phyloP scores from a whole-genome alignment of 495 filamentous ascomycete species.

The Friedmanniomyces simplex region DNA sequence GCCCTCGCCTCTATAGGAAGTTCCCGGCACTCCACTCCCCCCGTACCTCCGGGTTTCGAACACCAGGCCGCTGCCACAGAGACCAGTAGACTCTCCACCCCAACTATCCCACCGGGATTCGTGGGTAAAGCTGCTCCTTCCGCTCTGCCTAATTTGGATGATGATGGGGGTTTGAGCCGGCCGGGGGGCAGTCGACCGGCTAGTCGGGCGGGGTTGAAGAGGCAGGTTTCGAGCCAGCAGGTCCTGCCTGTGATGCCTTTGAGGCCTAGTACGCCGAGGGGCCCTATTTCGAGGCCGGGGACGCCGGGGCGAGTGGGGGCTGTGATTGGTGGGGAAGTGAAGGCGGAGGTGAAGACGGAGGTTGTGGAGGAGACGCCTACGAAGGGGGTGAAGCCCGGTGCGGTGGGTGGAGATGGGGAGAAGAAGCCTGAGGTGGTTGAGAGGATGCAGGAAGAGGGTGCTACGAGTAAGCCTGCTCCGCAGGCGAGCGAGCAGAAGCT shows the following conservation, averaged over 20 bases:
- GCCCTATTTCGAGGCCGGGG: neutral
- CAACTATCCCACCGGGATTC: conserved; percentile 11
- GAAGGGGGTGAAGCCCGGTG: neutral
- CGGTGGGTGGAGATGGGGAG: neutral
- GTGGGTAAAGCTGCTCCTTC: neutral
- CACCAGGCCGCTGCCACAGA: neutral
- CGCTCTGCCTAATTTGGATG: conserved; percentile 12
- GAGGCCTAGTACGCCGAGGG: conserved; percentile 7
- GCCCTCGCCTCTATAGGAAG: neutral
- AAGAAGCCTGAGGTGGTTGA: neutral
- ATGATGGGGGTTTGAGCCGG: neutral
- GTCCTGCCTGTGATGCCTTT: conserved; percentile 12
- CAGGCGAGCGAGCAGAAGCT: neutral
- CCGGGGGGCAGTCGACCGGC: conserved; percentile 2
- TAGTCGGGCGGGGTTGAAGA: conserved; percentile 9
- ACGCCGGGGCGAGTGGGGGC: neutral
- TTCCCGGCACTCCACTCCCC: conserved; percentile 14
- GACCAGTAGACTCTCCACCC: conserved; percentile 7
- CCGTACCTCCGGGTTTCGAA: conserved; percentile 22
- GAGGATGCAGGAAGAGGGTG: neutral
- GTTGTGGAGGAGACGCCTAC: conserved; percentile 11
- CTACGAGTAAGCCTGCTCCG: neutral
- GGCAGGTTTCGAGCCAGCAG: neutral
- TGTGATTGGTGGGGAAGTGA: neutral
- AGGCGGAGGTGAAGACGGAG: neutral